Conservation (phyloP, 257 asterid species). For the Solanum dulcamara region DNA sequence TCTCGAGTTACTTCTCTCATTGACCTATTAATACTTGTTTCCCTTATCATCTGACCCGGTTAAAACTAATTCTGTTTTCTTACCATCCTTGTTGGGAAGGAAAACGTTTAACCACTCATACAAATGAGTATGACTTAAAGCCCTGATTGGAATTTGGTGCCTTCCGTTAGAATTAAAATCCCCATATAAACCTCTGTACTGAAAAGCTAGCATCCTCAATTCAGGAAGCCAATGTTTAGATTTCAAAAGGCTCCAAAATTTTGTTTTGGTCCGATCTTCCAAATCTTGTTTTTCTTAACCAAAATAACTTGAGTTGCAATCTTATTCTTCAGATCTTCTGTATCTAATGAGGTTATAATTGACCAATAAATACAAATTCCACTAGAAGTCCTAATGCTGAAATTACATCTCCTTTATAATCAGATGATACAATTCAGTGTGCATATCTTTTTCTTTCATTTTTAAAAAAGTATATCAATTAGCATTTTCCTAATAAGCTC, state of each 20-base stretch:
- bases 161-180: neutral
- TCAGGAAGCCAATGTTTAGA: neutral
- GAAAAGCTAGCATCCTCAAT: neutral
- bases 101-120: neutral
- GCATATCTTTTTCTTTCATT: neutral
- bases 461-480: neutral
- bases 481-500: neutral
- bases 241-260: neutral
- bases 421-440: neutral
- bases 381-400: neutral
- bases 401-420: neutral
- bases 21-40: neutral
- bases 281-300: neutral
- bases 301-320: neutral
- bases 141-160: neutral
- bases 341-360: neutral
- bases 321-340: neutral
- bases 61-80: neutral
- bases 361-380: neutral
- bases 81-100: neutral
- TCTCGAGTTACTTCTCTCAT: neutral
- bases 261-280: neutral
- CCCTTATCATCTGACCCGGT: neutral
- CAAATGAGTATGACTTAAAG: neutral
- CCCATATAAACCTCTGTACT: neutral